Base-by-base conservation (phyloP, 768 basidiomycete species). In the Serendipita vermifera region DNA sequence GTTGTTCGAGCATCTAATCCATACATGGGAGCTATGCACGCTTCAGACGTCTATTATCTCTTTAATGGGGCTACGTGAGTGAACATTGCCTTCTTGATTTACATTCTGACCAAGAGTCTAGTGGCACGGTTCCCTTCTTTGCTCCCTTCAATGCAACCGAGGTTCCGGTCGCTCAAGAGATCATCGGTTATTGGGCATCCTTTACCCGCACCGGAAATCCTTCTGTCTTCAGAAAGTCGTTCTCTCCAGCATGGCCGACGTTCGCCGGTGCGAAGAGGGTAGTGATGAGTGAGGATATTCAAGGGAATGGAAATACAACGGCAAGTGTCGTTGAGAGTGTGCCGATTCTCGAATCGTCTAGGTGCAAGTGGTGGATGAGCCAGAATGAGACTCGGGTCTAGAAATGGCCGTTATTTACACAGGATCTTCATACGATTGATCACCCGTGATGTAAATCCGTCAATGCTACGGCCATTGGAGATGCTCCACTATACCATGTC, bases 161-260 rank as follows among this genome's bases (percentile, higher is more conserved):
- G 61, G 56, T 63, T 7, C 59, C 59, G 3, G 63, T 75, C 2
- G 68, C 73, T 9, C 58, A 62, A 38, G 71, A 74, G 59, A 71
- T 71, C 9, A 73, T 75, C 29, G 66, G 65, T 3, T 73, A 70
- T 58, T 75, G 74, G 74, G 72, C 73, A n/a, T 73, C 72, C 1
- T 74, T 74, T 58, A 66, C 63, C 2, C 62, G 65, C 3, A 17
- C 43, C 2, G 61, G 56, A 5, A 31, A 62, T 33, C 65, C 65
- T 1, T 61, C 64, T 9, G 55, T 53, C 29, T 38, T 32, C 14
- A 57, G 54, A 27, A 40, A 56, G 58, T 15, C 57, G n/a, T 62
- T 56, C 31, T 60, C 60, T 31, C 60, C 61, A 13, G 22, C 15
- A 15, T 60, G 61, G 60, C 40, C 56, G 29, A 57, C n/a, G 3